These are phyloP conservation scores for Stemphylium vesicarium DNA, from an alignment of 2,329 filamentous ascomycete genomes.

Conservation along the genomic window DNA sequence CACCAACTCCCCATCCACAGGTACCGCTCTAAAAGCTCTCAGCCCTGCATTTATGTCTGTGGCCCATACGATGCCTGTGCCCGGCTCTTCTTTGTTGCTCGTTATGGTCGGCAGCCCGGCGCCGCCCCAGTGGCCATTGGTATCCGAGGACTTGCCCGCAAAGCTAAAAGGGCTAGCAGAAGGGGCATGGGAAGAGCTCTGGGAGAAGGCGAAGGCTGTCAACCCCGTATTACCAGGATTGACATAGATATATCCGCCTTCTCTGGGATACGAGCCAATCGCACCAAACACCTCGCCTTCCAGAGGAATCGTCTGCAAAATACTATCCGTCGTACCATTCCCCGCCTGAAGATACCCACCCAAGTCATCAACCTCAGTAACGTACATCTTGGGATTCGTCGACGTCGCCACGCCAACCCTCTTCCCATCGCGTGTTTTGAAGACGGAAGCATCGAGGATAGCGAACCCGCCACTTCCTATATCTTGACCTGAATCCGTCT, in stretches of 20 bases:
- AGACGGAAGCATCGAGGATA: slow-evolving; percentile 22
- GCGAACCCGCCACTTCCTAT: slow-evolving; percentile 25
- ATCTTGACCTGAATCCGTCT: slow-evolving; percentile 14
- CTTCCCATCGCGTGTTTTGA: slow-evolving; percentile 24
- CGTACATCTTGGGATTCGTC: slow-evolving; percentile 39
- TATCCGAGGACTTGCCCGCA: slow-evolving; percentile 34
- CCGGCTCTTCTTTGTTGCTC: slow-evolving; percentile 45
- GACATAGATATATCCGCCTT: slow-evolving; percentile 40
- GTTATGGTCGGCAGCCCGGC: slow-evolving; percentile 48
- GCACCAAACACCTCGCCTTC: slow-evolving; percentile 31
- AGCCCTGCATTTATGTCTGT: slow-evolving; percentile 50
- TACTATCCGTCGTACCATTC: slow-evolving; percentile 20
- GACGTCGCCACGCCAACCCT: slow-evolving; percentile 38
- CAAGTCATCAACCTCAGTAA: slow-evolving; percentile 28
- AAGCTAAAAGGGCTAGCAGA: slow-evolving; percentile 34
- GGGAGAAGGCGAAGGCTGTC: slow-evolving; percentile 36
- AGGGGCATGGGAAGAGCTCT: slow-evolving; percentile 9
- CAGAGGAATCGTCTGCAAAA: slow-evolving; percentile 31
- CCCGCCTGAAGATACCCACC: slow-evolving; percentile 33
- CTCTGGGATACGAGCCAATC: slow-evolving; percentile 30
- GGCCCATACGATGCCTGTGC: slow-evolving; percentile 46
- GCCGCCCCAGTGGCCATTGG: slow-evolving; percentile 35
- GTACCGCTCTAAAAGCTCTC: slow-evolving; percentile 51
- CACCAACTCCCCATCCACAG: slow-evolving; percentile 45
- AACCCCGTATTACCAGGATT: slow-evolving; percentile 38